A percentile compares a stretch with the other conserved stretches of the same genome.
These are phyloP conservation scores for Kazachstania viticola DNA, from an alignment of 805 yeast species.

Conservation along the genomic window DNA sequence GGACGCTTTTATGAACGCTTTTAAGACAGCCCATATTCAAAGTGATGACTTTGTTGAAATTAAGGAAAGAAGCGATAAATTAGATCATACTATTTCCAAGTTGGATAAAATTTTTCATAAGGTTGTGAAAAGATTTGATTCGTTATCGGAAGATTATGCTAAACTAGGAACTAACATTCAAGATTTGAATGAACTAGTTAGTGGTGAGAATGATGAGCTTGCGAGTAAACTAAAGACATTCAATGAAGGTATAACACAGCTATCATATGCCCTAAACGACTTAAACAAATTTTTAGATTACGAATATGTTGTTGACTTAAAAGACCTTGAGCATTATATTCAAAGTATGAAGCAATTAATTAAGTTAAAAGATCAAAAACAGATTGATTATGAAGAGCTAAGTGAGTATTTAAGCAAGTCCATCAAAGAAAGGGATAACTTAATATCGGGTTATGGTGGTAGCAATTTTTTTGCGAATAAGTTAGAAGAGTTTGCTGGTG, in stretches of 20 bases:
- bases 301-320: slow-evolving; percentile 68
- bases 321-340: slow-evolving; percentile 79
- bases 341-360: slow-evolving; percentile 54
- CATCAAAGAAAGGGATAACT: slow-evolving; percentile 46
- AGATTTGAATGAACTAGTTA: slow-evolving; percentile 52
- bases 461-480: slow-evolving; percentile 43
- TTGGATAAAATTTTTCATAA: slow-evolving; percentile 70
- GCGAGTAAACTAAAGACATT: slow-evolving; percentile 32
- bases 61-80: slow-evolving; percentile 66
- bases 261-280: slow-evolving; percentile 32
- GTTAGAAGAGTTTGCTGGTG: slow-evolving; percentile 51
- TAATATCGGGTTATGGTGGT: slow-evolving; percentile 41
- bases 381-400: slow-evolving; percentile 79
- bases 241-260: slow-evolving; percentile 35
- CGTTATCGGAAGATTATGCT: slow-evolving; percentile 59
- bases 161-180: slow-evolving; percentile 60
- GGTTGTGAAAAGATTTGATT: slow-evolving; percentile 60
- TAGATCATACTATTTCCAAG: slow-evolving; percentile 71
- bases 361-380: slow-evolving; percentile 81
- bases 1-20: slow-evolving; percentile 89
- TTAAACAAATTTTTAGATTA: slow-evolving; percentile 52
- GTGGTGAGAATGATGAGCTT: slow-evolving; percentile 22
- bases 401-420: slow-evolving; percentile 69
- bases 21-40: slow-evolving; percentile 58
- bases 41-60: slow-evolving; percentile 74